These are phyloP conservation scores for Elsinoe ampelina DNA, from an alignment of 2,329 filamentous ascomycete species.

Conservation along the genomic window DNA sequence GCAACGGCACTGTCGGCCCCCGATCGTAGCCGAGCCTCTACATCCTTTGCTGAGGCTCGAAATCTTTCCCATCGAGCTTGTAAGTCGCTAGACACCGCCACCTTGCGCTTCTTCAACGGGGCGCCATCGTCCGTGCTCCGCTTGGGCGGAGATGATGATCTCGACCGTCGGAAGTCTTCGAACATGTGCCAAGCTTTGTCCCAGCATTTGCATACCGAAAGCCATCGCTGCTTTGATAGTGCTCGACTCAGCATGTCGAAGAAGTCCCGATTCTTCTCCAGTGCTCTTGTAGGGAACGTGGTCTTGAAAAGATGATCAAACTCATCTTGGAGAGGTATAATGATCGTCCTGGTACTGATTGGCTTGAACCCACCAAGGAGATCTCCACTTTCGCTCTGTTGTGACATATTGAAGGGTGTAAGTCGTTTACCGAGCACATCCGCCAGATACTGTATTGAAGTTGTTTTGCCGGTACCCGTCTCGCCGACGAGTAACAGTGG, in stretches of 20 bases:
- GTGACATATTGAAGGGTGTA: conserved; percentile 88
- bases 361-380: conserved; percentile 94
- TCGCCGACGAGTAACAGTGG: conserved; percentile 93
- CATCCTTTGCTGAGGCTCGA: conserved; percentile 60
- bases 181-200: conserved; percentile 84
- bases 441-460: conserved; percentile 86
- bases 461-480: conserved; percentile 97
- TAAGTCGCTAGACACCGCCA: conserved; percentile 40
- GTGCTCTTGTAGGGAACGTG: conserved; percentile 66
- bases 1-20: conserved; percentile 64
- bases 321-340: conserved; percentile 83
- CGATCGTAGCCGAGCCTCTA: conserved; percentile 69
- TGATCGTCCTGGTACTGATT: conserved; percentile 77
- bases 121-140: conserved; percentile 32
- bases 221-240: conserved; percentile 76
- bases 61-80: conserved; percentile 70
- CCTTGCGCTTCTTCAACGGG: conserved; percentile 61
- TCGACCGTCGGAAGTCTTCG: conserved; percentile 45
- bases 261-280: conserved; percentile 73
- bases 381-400: conserved; percentile 96
- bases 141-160: conserved; percentile 32
- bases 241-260: conserved; percentile 70
- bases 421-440: conserved; percentile 76
- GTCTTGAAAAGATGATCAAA: conserved; percentile 83
- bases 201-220: conserved; percentile 76